phyloP scores from a whole-genome alignment of 176 grass and related monocot species.

The Oryza officinalis region DNA sequence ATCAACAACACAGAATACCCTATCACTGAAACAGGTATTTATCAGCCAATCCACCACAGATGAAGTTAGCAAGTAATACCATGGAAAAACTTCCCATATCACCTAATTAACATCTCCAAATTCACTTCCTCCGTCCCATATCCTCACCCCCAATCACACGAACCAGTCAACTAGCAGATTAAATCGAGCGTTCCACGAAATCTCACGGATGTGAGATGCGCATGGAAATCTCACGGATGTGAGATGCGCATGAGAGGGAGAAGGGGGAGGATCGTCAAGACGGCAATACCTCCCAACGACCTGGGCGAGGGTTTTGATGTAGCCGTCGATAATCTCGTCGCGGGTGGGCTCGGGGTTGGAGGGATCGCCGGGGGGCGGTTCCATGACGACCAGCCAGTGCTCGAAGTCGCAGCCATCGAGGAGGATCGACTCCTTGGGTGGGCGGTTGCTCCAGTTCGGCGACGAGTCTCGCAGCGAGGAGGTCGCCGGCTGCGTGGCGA shows the following conservation, averaged over 20 bases:
- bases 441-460: conserved; percentile 79
- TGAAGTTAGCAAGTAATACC: neutral
- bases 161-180: neutral
- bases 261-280: neutral
- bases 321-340: conserved; percentile 84
- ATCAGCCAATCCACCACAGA: neutral
- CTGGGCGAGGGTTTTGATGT: conserved; percentile 79
- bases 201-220: neutral
- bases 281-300: conserved; percentile 64
- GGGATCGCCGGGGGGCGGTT: conserved; percentile 56
- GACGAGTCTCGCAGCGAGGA: conserved; percentile 71
- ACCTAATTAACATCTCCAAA: too few relatives aligned
- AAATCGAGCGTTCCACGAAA: neutral
- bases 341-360: conserved; percentile 53
- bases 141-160: neutral
- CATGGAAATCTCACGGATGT: neutral
- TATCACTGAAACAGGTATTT: neutral
- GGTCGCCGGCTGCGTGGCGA: conserved; percentile 58
- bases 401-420: conserved; percentile 89
- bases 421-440: conserved; percentile 82
- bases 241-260: neutral
- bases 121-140: neutral
- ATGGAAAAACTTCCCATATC: neutral
- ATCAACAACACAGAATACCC: neutral
- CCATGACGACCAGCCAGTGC: conserved; percentile 91